Conservation (phyloP, 129 eudicot species). For the Daucus carota region DNA sequence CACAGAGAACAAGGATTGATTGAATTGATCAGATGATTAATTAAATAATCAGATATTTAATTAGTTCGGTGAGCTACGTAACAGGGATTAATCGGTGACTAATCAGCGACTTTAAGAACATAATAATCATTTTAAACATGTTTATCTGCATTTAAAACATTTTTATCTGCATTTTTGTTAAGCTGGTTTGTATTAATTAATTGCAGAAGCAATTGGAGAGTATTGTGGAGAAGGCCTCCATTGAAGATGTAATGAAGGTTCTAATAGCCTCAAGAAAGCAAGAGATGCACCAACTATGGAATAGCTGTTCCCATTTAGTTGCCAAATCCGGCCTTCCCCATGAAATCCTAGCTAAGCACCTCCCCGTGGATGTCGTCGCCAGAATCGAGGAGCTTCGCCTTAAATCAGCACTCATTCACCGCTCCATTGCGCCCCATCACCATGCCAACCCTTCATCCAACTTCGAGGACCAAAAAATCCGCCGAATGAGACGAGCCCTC, state of each 20-base stretch:
- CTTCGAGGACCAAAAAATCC: constrained; percentile 79
- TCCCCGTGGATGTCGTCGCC: constrained; percentile 68
- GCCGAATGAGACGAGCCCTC: constrained; percentile 86
- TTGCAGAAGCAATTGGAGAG: constrained; percentile 82
- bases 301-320: constrained; percentile 79
- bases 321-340: constrained; percentile 97
- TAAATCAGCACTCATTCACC: constrained; percentile 59
- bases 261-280: constrained; percentile 85
- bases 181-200: not conserved
- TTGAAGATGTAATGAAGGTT: constrained; percentile 96
- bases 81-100: too few species aligned
- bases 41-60: too few species aligned
- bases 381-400: constrained; percentile 80
- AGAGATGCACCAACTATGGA: constrained; percentile 95
- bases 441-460: constrained; percentile 46
- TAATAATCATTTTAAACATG: too few species aligned
- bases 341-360: constrained; percentile 84
- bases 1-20: too few species aligned
- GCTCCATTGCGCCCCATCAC: constrained; percentile 47
- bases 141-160: not conserved
- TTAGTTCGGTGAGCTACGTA: too few species aligned
- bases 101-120: too few species aligned
- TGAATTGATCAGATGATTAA: too few species aligned
- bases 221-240: constrained; percentile 98
- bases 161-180: not conserved